phyloP scores from a whole-genome alignment of 2,329 filamentous ascomycete species.

The Pseudopithomyces chartarum region DNA sequence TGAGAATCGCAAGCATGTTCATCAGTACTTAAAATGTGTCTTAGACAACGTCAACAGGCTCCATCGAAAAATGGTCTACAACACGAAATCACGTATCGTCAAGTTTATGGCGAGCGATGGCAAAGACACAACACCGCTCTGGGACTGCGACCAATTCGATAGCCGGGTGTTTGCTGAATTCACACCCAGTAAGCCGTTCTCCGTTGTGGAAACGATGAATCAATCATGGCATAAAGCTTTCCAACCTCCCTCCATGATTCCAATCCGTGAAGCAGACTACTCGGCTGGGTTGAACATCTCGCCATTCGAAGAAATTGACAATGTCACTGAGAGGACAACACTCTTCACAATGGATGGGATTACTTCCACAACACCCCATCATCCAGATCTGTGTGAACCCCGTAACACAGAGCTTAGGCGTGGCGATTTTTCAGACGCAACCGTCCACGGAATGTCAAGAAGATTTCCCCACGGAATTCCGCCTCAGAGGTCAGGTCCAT shows the following conservation, averaged over 20 bases:
- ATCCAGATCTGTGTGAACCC: constrained; percentile 12
- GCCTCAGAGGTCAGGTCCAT: constrained; percentile 2
- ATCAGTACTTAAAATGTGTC: constrained; percentile 22
- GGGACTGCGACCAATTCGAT: constrained; percentile 22
- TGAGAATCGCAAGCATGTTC: constrained; percentile 3
- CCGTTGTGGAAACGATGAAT: constrained; percentile 18
- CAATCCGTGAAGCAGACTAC: constrained; percentile 24
- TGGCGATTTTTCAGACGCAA: constrained; percentile 7
- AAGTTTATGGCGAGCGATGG: constrained; percentile 25
- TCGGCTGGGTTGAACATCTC: constrained; percentile 15
- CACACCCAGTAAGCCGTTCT: constrained; percentile 11
- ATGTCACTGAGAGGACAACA: constrained; percentile 8
- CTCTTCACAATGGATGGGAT: constrained; percentile 11
- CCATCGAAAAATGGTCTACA: constrained; percentile 29
- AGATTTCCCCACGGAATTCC: background rate
- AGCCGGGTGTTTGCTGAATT: constrained; percentile 19
- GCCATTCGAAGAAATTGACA: constrained; percentile 25
- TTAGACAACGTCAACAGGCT: constrained; percentile 21
- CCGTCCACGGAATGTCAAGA: background rate
- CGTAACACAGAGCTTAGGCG: constrained; percentile 12
- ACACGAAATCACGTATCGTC: constrained; percentile 23
- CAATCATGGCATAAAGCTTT: constrained; percentile 26
- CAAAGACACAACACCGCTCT: constrained; percentile 21
- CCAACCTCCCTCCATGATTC: constrained; percentile 21
- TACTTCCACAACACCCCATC: constrained; percentile 5